These are phyloP conservation scores for Tulasnella sp. DNA, from an alignment of 768 basidiomycete genomes.

Conservation along the genomic window DNA sequence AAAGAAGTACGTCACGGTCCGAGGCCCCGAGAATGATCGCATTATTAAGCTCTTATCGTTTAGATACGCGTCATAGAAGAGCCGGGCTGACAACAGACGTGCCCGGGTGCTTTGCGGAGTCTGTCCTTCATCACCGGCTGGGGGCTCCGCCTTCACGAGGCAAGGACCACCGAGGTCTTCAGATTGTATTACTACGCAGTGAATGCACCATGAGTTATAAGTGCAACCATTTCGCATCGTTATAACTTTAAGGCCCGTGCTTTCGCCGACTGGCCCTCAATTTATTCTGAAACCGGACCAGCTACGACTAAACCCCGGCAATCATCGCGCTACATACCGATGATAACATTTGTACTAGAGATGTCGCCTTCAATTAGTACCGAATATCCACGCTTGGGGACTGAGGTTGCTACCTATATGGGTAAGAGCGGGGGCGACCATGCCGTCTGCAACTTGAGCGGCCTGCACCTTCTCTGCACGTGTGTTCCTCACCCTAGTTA, in stretches of 20 bases:
- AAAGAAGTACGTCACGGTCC: conserved; percentile 65
- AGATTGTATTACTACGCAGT: neutral
- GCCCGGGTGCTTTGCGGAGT: neutral
- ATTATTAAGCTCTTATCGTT: neutral
- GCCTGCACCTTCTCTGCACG: no score
- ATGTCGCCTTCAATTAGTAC: no score
- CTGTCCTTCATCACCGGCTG: neutral
- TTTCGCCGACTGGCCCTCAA: neutral
- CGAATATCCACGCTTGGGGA: no score
- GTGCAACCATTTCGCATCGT: neutral
- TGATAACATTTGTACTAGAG: no score
- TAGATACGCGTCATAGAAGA: conserved; percentile 1
- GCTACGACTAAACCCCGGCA: neutral
- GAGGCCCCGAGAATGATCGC: neutral
- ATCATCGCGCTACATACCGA: no score
- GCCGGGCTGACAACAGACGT: neutral
- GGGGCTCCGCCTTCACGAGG: neutral
- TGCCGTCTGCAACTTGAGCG: no score
- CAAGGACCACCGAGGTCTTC: neutral
- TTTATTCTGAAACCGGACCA: neutral
- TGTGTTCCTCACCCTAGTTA: neutral
- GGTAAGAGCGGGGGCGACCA: no score
- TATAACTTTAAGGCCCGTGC: neutral
- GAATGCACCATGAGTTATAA: neutral
- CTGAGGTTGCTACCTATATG: no score